Base-by-base conservation (phyloP, 164 flowering plant genomes). In the Vitis vinifera region DNA sequence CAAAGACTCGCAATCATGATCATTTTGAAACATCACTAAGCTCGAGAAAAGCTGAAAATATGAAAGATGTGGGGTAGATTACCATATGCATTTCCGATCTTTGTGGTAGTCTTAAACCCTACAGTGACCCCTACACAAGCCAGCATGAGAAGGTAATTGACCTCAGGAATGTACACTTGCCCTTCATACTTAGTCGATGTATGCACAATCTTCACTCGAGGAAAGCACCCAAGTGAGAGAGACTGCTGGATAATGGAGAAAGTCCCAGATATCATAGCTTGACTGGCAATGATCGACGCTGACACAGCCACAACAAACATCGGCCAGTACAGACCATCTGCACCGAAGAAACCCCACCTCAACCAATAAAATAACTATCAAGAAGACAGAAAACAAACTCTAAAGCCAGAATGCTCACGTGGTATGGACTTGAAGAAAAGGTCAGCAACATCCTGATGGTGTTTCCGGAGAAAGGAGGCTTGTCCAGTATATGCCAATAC, bases 351-450 rank as follows among this genome's bases (percentile, higher is more conserved):
- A 30, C 13, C 9, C 52, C 3, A 51, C 2, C 27, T 60, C 63
- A 23, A 30, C n/a, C 4, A 56, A 11, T 16, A 31, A 31, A 31
- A 31, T 4, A 31, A 16, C 63, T 31, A 2, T 8, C 82, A 72
- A 51, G 64, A 69, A 4, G n/a, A 56, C 8, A 10, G 3, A 37
- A 30, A 30, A 16, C 3, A 66, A 8, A 51, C 10, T 23, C 30
- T 37, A 2, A 9, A 23, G n/a, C 4, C 13, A 6, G 2, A 56
- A 11, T 10, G 16, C 3, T 61, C 31, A 72, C 75, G 2, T 65
- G 76, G 73, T 4, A 83, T 77, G 10, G 91, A 82, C 67, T 70
- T 74, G 62, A 75, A 89, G 71, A 89, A 89, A 11, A 87, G 61
- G 3, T 86, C 74, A 0, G 37, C 17, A 2, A 82, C 88, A 30